Percentiles rank a stretch among this genome's conserved stretches.
Conservation (phyloP, 306 rosid species). For the Luffa acutangula region DNA sequence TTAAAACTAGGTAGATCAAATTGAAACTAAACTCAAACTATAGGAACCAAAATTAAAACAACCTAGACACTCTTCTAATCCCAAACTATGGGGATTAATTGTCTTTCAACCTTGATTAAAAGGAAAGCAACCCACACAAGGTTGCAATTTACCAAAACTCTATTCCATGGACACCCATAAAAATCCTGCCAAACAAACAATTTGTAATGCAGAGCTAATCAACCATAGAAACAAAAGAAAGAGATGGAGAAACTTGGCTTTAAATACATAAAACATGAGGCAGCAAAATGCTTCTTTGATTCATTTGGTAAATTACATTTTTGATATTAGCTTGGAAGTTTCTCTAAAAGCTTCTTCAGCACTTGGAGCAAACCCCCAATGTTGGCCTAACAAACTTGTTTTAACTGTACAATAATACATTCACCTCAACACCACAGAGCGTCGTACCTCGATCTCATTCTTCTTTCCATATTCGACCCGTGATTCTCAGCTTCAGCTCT, state of each 20-base stretch:
- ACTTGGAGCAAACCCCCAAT: background rate
- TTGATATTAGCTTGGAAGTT: background rate
- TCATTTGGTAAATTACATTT: background rate
- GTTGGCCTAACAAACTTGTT: background rate
- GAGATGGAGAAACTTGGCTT: background rate
- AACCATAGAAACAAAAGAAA: background rate
- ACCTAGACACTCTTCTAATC: no score
- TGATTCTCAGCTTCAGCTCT: slow-evolving; percentile 76
- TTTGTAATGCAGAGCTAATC: background rate
- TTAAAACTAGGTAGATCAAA: no score
- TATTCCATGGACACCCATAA: background rate
- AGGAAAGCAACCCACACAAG: background rate
- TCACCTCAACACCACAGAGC: background rate
- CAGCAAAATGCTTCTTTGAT: background rate
- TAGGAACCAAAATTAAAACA: no score
- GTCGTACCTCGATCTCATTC: slow-evolving; percentile 36
- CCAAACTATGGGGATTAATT: no score
- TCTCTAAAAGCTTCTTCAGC: background rate
- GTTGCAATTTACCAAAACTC: background rate
- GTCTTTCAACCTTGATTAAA: no score
- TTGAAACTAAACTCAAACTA: no score
- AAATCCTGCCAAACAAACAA: background rate
- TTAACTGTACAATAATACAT: slow-evolving; percentile 1
- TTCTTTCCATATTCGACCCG: slow-evolving; percentile 97
- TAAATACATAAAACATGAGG: background rate